Evolutionary conservation across 2,329 filamentous ascomycete species (phyloP).

Genomic region (Fusarium redolens): DNA sequence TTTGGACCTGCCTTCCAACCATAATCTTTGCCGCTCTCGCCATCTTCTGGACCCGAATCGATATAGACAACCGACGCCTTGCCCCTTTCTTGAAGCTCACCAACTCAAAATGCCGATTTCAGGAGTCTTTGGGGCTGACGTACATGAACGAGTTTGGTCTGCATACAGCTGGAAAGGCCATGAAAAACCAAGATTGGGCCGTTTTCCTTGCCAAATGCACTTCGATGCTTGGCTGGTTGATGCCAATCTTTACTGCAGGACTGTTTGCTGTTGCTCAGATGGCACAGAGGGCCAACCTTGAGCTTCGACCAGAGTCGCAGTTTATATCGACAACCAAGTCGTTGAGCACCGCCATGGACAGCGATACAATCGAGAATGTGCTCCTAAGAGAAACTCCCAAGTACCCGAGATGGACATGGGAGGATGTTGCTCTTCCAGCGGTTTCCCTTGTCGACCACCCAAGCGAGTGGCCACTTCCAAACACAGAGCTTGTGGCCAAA

Average conservation of each 20-base stretch:
- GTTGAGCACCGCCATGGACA: conserved; percentile 20
- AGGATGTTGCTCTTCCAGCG: conserved; percentile 41
- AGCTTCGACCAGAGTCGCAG: conserved; percentile 36
- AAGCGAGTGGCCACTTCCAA: conserved; percentile 38
- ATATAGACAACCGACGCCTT: conserved; percentile 43
- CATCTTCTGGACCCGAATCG: conserved; percentile 42
- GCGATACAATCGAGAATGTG: conserved; percentile 30
- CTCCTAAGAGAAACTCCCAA: conserved; percentile 36
- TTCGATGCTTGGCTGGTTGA: conserved; percentile 44
- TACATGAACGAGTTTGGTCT: conserved; percentile 47
- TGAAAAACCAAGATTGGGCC: conserved; percentile 42
- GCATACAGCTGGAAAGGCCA: conserved; percentile 39
- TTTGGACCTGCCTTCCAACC: conserved; percentile 45
- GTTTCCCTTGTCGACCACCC: conserved; percentile 31
- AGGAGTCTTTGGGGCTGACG: conserved; percentile 41
- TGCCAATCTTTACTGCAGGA: conserved; percentile 46
- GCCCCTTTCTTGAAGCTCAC: conserved; percentile 43
- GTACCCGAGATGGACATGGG: conserved; percentile 44
- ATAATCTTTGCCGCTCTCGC: conserved; percentile 36
- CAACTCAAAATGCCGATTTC: conserved; percentile 34
- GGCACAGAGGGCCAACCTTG: conserved; percentile 28
- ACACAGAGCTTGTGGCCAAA: conserved; percentile 36
- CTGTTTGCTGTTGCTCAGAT: conserved; percentile 42
- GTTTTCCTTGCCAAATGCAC: conserved; percentile 44
- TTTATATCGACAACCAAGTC: conserved; percentile 41